Conservation (phyloP, 495 filamentous ascomycete species). For the Usnea hakonensis region DNA sequence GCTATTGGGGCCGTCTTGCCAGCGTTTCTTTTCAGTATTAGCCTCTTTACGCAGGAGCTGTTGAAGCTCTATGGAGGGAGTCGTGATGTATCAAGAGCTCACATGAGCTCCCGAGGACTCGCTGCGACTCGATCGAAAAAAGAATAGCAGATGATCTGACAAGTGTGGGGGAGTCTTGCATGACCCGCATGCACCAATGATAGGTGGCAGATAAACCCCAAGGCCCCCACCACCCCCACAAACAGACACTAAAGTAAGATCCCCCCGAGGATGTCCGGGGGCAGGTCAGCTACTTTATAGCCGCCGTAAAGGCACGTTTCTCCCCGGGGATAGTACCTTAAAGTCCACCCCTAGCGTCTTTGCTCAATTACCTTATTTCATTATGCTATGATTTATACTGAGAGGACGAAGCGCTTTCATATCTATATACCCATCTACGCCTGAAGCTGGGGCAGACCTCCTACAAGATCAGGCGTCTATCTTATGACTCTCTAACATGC, state of each 20-base stretch:
- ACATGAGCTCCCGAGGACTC: slow-evolving; percentile 4
- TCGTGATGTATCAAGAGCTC: not conserved
- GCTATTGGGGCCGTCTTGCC: not conserved
- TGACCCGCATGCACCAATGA: not conserved
- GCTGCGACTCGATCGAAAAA: not conserved
- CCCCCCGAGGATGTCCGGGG: too few species aligned
- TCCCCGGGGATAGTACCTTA: too few species aligned
- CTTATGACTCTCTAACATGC: not conserved
- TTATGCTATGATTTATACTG: too few species aligned
- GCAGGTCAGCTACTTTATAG: too few species aligned
- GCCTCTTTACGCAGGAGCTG: not conserved
- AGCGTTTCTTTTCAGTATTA: not conserved
- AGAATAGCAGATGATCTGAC: not conserved
- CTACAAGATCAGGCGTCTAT: not conserved
- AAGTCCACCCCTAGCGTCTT: not conserved
- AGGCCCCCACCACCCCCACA: too few species aligned
- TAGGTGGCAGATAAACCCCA: not conserved
- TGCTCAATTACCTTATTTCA: too few species aligned
- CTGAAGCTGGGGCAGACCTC: not conserved
- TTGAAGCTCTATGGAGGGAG: slow-evolving; percentile 7
- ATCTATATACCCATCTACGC: not conserved
- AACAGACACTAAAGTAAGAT: not conserved
- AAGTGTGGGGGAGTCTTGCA: not conserved
- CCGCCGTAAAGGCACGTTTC: too few species aligned
- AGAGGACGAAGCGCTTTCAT: not conserved